phyloP scores from a whole-genome alignment of 768 basidiomycete species.

The Nidularia sp. region DNA sequence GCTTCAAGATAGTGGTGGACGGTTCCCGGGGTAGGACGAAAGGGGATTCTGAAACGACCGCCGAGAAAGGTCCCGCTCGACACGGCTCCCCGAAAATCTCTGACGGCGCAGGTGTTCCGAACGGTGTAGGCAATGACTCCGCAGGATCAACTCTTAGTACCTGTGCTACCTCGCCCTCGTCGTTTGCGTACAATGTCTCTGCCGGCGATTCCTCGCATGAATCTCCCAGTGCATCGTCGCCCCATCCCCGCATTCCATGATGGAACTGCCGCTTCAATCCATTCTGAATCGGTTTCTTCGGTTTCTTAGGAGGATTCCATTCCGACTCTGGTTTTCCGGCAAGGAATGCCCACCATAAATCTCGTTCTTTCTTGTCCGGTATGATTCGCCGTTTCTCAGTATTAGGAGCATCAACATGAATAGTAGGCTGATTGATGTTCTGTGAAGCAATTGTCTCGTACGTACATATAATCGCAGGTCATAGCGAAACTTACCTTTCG shows the following conservation, averaged over 20 bases:
- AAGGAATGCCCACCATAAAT: conserved; percentile 78
- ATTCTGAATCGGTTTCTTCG: conserved; percentile 21
- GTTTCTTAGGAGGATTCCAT: conserved; percentile 56
- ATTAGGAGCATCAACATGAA: conserved; percentile 32
- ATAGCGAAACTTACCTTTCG: conserved; percentile 44
- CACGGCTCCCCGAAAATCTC: conserved; percentile 10
- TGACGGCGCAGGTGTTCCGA: conserved; percentile 28
- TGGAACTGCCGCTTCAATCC: conserved; percentile 9
- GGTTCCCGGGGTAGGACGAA: conserved; percentile 39
- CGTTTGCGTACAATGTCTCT: conserved; percentile 27
- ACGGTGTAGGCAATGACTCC: conserved; percentile 37
- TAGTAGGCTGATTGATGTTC: conserved; percentile 67
- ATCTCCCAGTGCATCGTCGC: conserved; percentile 17
- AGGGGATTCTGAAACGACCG: background rate
- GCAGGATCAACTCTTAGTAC: conserved; percentile 26
- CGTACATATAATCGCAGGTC: background rate
- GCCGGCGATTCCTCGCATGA: conserved; percentile 4
- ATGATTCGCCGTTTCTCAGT: conserved; percentile 29
- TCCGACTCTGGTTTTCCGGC: conserved; percentile 62
- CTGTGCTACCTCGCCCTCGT: conserved; percentile 39
- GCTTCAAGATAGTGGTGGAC: conserved; percentile 48
- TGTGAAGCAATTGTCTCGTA: conserved; percentile 19
- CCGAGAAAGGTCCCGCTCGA: background rate
- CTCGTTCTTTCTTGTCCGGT: conserved; percentile 70
- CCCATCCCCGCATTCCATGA: conserved; percentile 32